Conservation (phyloP, 768 basidiomycete genomes). For the Cyclocybe aegerita region DNA sequence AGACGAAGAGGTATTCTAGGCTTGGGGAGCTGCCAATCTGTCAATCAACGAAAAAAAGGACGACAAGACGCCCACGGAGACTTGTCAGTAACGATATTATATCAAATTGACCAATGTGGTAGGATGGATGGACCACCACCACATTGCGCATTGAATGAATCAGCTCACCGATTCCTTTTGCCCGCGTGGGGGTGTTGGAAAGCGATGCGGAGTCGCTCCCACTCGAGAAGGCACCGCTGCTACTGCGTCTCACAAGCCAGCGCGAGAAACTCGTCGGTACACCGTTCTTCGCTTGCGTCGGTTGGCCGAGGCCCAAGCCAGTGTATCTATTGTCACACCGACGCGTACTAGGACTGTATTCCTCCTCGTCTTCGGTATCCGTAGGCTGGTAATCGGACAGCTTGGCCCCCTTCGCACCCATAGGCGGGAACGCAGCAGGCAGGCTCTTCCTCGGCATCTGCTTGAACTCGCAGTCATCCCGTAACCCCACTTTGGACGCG, state of each 20-base stretch:
- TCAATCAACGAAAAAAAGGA: slow-evolving; percentile 11
- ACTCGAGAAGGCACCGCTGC: slow-evolving; percentile 80
- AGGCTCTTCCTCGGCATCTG: slow-evolving; percentile 68
- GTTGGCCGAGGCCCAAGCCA: slow-evolving; percentile 61
- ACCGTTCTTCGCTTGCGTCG: slow-evolving; percentile 18
- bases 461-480: slow-evolving; percentile 45
- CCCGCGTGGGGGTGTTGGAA: slow-evolving; percentile 62
- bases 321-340: slow-evolving; percentile 47
- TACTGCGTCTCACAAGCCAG: slow-evolving; percentile 75
- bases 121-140: neutral
- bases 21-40: slow-evolving; percentile 59
- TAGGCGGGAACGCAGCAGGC: slow-evolving; percentile 64
- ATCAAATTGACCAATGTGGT: slow-evolving; percentile 8
- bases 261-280: slow-evolving; percentile 8
- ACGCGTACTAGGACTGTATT: slow-evolving; percentile 62
- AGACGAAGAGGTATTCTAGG: slow-evolving; percentile 46
- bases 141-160: neutral
- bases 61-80: slow-evolving; percentile 3
- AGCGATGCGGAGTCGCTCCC: slow-evolving; percentile 64
- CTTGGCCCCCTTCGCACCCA: slow-evolving; percentile 30
- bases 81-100: neutral
- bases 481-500: slow-evolving; percentile 60
- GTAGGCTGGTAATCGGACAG: slow-evolving; percentile 39
- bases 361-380: slow-evolving; percentile 67
- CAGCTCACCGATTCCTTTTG: slow-evolving; percentile 46